phyloP scores from a whole-genome alignment of 1,284 basidiomycete genomes.

The Microbotryomycetes sp. region DNA sequence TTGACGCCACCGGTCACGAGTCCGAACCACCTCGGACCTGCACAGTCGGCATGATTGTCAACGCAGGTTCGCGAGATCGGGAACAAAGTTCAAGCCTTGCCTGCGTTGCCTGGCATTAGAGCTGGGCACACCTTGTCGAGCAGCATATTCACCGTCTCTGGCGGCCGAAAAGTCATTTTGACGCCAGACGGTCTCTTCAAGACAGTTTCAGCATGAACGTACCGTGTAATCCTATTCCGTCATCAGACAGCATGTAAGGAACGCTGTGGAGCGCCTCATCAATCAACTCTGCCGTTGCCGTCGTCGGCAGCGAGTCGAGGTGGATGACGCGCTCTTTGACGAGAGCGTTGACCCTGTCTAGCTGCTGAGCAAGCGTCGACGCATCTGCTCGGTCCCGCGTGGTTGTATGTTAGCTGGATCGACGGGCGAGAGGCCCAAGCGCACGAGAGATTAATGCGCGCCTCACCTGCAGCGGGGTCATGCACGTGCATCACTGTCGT shows the following conservation, averaged over 20 bases:
- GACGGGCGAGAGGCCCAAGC: too few relatives aligned
- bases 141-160: conserved; percentile 24
- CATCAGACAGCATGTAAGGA: background rate
- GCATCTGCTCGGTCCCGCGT: too few relatives aligned
- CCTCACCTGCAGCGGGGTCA: too few relatives aligned
- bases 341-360: background rate
- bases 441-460: too few relatives aligned
- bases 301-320: background rate
- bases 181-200: too few relatives aligned
- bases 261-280: conserved; percentile 10
- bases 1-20: conserved; percentile 40
- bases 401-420: too few relatives aligned
- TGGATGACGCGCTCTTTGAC: background rate
- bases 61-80: background rate
- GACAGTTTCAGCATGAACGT: too few relatives aligned
- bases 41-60: background rate
- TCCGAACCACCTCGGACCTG: conserved; percentile 45
- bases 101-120: conserved; percentile 43
- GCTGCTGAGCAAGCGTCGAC: too few relatives aligned
- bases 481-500: too few relatives aligned
- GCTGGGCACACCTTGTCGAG: conserved; percentile 39
- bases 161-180: too few relatives aligned
- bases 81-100: conserved; percentile 18
- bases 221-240: conserved; percentile 13
- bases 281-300: conserved; percentile 7